Base-by-base conservation (phyloP, 768 basidiomycete genomes). In the Suillus cothurnatus region DNA sequence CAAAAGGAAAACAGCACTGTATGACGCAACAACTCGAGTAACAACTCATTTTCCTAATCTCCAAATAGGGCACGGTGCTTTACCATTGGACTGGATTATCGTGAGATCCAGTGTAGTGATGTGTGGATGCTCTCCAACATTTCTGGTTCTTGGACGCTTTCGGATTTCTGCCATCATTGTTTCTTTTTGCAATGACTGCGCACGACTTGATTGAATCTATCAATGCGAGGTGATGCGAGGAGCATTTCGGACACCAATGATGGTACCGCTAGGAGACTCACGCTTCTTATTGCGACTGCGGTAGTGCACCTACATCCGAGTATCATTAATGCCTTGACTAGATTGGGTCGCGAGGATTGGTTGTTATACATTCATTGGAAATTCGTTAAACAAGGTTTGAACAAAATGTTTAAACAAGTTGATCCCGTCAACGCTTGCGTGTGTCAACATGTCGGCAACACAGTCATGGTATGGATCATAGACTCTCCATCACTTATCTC, bases 1-100 rank as follows among this genome's bases (percentile, higher is more conserved):
- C 81, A 80, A 63, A 96, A 95, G 76, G 88, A 92, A 50, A 92
- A 82, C 58, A 80, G 79, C 58, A 85, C 87, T 2, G 88, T 89
- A 64, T 59, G 86, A 70, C 43, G 8, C 0, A 2, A 2, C 9
- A 17, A 0, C 49, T 12, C 50, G 19, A 0, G 21, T 4, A 45
- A n/a, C 36, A 31, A 28, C 55, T 31, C 62, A 12, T 41, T 15
- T 23, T 32, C 19, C 31, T 47, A 26, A 66, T 34, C 32, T 52
- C 34, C 53, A 7, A 31, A 39, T 62, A 91, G 90, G 90, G 90
- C 14, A 79, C 82, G 36, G 87, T 91, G 3, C 71, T 91, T 39
- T 91, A 90, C 72, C 84, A 86, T 67, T 91, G 90, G 90, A 86
- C 84, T 62, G 90, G 90, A 21, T 63, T 81, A 11, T 75, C 80